These are phyloP conservation scores for Ogataea methanolica DNA, from an alignment of 805 yeast genomes.

Conservation along the genomic window DNA sequence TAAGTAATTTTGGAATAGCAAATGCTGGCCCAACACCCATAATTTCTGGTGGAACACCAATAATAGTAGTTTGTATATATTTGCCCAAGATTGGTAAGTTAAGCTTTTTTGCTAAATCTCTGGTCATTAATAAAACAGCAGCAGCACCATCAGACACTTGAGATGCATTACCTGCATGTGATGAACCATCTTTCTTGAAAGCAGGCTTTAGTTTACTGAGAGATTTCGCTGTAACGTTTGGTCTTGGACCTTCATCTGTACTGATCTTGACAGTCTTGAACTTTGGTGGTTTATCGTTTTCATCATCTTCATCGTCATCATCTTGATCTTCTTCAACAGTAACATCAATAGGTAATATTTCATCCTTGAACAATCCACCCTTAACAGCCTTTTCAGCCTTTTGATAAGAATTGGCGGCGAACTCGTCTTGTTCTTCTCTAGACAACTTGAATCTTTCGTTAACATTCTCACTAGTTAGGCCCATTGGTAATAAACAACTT, in stretches of 20 bases:
- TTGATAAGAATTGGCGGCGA: slow-evolving; percentile 81
- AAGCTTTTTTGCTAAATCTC: slow-evolving; percentile 75
- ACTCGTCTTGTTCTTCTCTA: slow-evolving; percentile 76
- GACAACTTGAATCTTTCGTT: slow-evolving; percentile 60
- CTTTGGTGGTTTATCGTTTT: slow-evolving; percentile 4
- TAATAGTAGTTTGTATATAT: slow-evolving; percentile 71
- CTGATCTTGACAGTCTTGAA: slow-evolving; percentile 29
- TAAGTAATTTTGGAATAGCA: slow-evolving; percentile 82
- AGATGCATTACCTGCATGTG: slow-evolving; percentile 96
- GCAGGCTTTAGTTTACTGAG: slow-evolving; percentile 81
- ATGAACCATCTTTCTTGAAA: slow-evolving; percentile 74
- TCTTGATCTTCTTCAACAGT: slow-evolving; percentile 50
- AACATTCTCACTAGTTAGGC: slow-evolving; percentile 90
- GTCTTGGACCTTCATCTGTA: slow-evolving; percentile 76
- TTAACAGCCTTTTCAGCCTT: slow-evolving; percentile 78
- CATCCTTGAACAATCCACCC: slow-evolving; percentile 76
- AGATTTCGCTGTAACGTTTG: slow-evolving; percentile 74
- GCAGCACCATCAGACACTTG: slow-evolving; percentile 97
- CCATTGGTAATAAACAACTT: slow-evolving; percentile 92
- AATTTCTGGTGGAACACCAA: slow-evolving; percentile 94
- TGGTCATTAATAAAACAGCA: slow-evolving; percentile 76
- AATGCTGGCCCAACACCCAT: slow-evolving; percentile 98
- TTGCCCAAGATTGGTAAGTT: slow-evolving; percentile 74
- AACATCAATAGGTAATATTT: slow-evolving; percentile 77
- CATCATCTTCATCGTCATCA: slow-evolving; percentile 47